A percentile compares a stretch with the other conserved stretches of the same genome.
Conservation (phyloP, 225 moss, liverwort and hornwort genomes). For the Physcomitrellopsis africana region DNA sequence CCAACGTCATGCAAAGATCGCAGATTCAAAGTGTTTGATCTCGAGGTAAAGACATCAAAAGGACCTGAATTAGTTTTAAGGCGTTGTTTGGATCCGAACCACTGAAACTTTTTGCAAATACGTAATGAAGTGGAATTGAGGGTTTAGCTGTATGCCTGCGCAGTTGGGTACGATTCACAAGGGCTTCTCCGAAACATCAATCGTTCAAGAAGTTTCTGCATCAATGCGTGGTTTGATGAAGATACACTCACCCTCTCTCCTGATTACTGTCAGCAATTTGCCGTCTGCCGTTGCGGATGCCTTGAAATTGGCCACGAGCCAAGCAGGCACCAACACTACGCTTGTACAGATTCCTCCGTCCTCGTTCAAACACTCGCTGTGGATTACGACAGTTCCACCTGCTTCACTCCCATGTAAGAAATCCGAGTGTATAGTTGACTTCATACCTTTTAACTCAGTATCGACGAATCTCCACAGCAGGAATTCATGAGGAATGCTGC, state of each 20-base stretch:
- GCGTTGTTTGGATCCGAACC: background rate
- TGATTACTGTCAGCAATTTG: constrained; percentile 49
- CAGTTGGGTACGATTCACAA: constrained; percentile 51
- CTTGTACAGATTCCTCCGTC: constrained; percentile 50
- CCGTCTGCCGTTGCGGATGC: constrained; percentile 46
- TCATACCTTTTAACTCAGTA: background rate
- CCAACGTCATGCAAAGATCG: constrained; percentile 61
- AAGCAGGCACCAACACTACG: constrained; percentile 32
- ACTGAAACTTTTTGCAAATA: too few relatives aligned
- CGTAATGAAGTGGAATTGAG: too few relatives aligned
- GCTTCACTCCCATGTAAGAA: constrained; percentile 47
- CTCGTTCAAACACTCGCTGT: constrained; percentile 47
- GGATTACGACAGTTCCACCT: constrained; percentile 52
- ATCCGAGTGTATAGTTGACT: background rate
- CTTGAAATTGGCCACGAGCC: constrained; percentile 38
- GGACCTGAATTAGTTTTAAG: background rate
- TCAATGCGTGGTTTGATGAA: constrained; percentile 47
- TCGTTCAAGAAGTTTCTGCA: constrained; percentile 56
- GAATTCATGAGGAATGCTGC: too few relatives aligned
- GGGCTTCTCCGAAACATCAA: constrained; percentile 43
- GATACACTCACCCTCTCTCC: constrained; percentile 52
- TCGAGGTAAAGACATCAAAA: constrained; percentile 50
- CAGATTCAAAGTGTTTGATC: constrained; percentile 89
- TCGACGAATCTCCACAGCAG: background rate
- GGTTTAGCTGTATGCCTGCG: background rate